These are phyloP conservation scores for Canna indica DNA, from an alignment of 176 grass and related monocot species.

Conservation along the genomic window DNA sequence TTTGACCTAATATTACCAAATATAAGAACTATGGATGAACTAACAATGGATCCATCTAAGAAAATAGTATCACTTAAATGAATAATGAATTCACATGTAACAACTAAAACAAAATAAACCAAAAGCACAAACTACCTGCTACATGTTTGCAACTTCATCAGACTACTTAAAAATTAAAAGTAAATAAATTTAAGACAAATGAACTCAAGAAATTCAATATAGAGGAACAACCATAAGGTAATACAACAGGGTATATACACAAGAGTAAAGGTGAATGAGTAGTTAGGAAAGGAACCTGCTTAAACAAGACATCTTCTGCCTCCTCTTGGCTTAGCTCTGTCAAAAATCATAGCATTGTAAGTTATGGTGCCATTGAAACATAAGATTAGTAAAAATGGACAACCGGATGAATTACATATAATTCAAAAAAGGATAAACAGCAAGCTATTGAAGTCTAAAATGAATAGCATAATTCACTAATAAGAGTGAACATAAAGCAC, in stretches of 20 bases:
- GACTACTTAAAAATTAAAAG: too few species aligned
- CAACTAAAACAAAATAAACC: too few species aligned
- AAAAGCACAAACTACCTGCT: too few species aligned
- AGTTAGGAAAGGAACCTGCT: slow-evolving; percentile 39
- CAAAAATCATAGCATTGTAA: slow-evolving; percentile 21
- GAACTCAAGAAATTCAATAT: neutral
- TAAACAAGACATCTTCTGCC: slow-evolving; percentile 84
- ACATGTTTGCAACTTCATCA: too few species aligned
- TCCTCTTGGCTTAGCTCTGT: slow-evolving; percentile 83
- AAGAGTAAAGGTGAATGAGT: neutral
- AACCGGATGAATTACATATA: neutral
- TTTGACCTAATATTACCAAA: too few species aligned
- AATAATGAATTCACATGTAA: too few species aligned
- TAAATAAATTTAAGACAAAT: neutral
- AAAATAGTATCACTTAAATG: too few species aligned
- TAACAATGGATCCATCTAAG: too few species aligned
- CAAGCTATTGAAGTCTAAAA: neutral
- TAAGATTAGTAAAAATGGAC: neutral
- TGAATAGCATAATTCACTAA: neutral
- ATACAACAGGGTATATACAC: too few species aligned
- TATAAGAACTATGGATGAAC: too few species aligned
- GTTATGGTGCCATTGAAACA: neutral
- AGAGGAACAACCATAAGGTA: neutral
- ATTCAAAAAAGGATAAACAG: neutral
- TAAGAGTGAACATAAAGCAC: slow-evolving; percentile 19